Percentiles rank a stretch among this genome's conserved stretches.
Evolutionary conservation across 768 basidiomycete genomes (phyloP).

Genomic region (Suillus discolor): DNA sequence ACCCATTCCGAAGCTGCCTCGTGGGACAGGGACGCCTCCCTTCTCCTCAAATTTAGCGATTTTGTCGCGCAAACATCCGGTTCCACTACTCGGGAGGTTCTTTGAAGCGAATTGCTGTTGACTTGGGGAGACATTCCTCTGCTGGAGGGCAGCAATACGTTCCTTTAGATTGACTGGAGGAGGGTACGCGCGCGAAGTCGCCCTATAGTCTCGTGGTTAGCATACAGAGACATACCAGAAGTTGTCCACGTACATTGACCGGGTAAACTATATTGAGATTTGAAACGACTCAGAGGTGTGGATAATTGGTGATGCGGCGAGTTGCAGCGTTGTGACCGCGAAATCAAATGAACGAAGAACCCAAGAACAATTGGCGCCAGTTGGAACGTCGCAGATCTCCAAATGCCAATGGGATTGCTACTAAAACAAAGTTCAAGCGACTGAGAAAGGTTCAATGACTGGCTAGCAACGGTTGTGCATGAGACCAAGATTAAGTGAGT

Average conservation of each 20-base stretch:
- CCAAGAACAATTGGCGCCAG: background rate
- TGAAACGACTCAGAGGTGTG: background rate
- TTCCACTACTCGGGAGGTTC: conserved; percentile 27
- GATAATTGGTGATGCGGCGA: background rate
- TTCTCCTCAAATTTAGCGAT: conserved; percentile 82
- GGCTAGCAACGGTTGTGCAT: conserved; percentile 11
- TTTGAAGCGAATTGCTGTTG: conserved; percentile 35
- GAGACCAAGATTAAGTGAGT: conserved; percentile 7
- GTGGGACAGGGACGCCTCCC: conserved; percentile 75
- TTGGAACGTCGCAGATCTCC: conserved; percentile 5
- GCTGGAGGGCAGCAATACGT: conserved; percentile 81
- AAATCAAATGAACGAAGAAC: background rate
- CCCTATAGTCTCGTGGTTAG: conserved; percentile 27
- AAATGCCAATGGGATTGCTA: conserved; percentile 5
- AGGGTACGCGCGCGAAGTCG: conserved; percentile 25
- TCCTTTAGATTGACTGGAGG: conserved; percentile 65
- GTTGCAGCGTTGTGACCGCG: background rate
- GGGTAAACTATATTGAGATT: background rate
- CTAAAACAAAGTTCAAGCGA: conserved; percentile 4
- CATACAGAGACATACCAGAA: background rate
- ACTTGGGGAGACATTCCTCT: conserved; percentile 40
- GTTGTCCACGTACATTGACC: conserved; percentile 22
- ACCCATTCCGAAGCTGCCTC: conserved; percentile 72
- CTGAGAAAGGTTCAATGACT: conserved; percentile 11
- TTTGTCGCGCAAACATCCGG: conserved; percentile 56